phyloP scores from a whole-genome alignment of 257 asterid genomes.

The Primulina tabacum region DNA sequence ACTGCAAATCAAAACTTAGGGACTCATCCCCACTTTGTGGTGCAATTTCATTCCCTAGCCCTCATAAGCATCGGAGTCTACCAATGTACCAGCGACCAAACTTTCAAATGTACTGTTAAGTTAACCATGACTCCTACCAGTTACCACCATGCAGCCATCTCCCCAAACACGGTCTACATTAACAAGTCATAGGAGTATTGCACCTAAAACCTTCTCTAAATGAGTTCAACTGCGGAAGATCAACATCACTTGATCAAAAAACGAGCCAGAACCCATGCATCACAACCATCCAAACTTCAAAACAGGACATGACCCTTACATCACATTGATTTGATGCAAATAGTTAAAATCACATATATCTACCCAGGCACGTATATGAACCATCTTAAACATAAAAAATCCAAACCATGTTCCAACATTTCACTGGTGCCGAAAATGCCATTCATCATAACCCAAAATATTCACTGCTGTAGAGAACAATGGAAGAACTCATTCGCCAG shows the following conservation, averaged over 20 bases:
- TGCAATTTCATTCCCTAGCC: conserved; percentile 30
- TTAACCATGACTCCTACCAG: conserved; percentile 23
- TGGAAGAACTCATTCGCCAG: conserved; percentile 57
- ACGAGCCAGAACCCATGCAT: conserved; percentile 25
- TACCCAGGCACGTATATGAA: conserved; percentile 27
- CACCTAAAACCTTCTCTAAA: conserved; percentile 26
- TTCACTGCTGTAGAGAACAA: conserved; percentile 85
- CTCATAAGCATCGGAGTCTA: neutral
- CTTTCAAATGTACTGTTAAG: conserved; percentile 22
- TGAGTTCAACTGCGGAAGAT: conserved; percentile 22
- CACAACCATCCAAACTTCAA: conserved; percentile 27
- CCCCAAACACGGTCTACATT: conserved; percentile 21
- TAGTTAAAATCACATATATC: conserved; percentile 22
- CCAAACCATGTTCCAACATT: conserved; percentile 45
- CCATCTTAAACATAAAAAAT: conserved; percentile 41
- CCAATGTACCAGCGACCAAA: conserved; percentile 26
- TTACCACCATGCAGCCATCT: conserved; percentile 22
- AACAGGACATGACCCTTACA: conserved; percentile 28
- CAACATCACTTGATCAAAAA: conserved; percentile 23
- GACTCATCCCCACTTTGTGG: conserved; percentile 23
- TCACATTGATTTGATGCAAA: conserved; percentile 16
- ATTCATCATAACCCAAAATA: conserved; percentile 66
- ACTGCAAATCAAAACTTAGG: conserved; percentile 22
- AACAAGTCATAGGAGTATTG: conserved; percentile 4
- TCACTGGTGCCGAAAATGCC: conserved; percentile 43